A percentile compares a stretch with the other conserved stretches of the same genome.
Conservation (phyloP, 2,329 filamentous ascomycete species). For the Orbilia ellipsospora region DNA sequence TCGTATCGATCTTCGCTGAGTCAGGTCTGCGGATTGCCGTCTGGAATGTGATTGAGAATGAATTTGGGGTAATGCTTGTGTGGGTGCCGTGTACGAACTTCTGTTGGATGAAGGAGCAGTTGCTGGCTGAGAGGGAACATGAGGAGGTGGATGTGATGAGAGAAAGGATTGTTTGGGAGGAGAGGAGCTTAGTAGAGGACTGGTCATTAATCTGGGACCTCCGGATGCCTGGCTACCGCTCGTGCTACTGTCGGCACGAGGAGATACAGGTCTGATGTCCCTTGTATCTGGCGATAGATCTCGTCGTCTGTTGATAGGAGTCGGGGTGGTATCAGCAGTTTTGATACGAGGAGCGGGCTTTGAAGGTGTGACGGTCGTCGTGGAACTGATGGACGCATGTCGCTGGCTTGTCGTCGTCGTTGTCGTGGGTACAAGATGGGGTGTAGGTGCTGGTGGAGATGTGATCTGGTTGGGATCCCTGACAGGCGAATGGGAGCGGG, state of each 20-base stretch:
- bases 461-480: conserved; percentile 28
- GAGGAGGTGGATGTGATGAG: conserved; percentile 25
- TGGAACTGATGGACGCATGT: conserved; percentile 42
- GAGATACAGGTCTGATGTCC: conserved; percentile 37
- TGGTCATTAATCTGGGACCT: conserved; percentile 33
- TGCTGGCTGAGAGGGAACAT: conserved; percentile 27
- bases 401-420: conserved; percentile 9
- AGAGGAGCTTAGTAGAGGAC: conserved; percentile 29
- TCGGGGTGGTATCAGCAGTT: conserved; percentile 19
- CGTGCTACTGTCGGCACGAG: conserved; percentile 43
- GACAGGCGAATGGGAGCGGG: conserved; percentile 46
- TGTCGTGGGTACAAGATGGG: conserved; percentile 1
- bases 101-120: conserved; percentile 33
- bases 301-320: conserved; percentile 25
- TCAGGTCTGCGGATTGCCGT: conserved; percentile 43
- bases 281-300: conserved; percentile 46
- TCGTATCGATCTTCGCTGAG: conserved; percentile 18
- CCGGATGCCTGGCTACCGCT: conserved; percentile 48
- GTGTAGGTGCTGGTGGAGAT: conserved; percentile 16
- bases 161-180: conserved; percentile 41
- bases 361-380: conserved; percentile 30
- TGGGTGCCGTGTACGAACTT: conserved; percentile 61
- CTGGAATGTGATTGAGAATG: conserved; percentile 68
- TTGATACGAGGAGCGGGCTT: conserved; percentile 45
- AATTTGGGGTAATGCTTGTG: conserved; percentile 62